Conservation (phyloP, 345 rosid genomes). For the Salix dunnii region DNA sequence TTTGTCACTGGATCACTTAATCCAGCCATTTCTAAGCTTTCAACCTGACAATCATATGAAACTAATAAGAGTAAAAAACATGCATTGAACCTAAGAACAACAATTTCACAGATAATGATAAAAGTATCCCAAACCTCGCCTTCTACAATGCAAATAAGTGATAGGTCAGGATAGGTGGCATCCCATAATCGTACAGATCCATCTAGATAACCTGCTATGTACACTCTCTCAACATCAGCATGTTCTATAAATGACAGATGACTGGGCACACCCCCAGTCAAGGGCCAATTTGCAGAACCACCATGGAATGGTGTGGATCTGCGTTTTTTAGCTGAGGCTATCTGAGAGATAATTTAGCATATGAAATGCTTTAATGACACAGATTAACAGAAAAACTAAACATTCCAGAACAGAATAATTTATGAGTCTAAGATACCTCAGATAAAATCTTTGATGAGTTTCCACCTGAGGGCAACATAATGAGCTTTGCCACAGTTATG, state of each 20-base stretch:
- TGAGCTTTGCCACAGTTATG: conserved; percentile 52
- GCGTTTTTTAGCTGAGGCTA: conserved; percentile 23
- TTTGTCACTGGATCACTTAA: conserved; percentile 54
- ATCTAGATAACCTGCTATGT: conserved; percentile 78
- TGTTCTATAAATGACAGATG: conserved; percentile 41
- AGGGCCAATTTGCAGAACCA: conserved; percentile 57
- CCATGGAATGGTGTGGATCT: conserved; percentile 19
- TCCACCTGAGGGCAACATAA: conserved; percentile 30
- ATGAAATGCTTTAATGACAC: neutral
- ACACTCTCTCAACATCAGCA: conserved; percentile 58
- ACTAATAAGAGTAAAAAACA: neutral
- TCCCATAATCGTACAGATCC: conserved; percentile 83
- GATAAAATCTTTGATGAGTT: conserved; percentile 46
- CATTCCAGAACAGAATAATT: neutral
- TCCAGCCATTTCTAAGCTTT: conserved; percentile 33
- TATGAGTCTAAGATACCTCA: conserved; percentile 41
- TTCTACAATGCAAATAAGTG: conserved; percentile 48
- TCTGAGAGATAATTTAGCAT: conserved; percentile 16
- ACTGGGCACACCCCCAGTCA: conserved; percentile 76
- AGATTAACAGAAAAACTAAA: conserved; percentile 10
- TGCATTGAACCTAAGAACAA: neutral
- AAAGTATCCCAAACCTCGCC: conserved; percentile 44
- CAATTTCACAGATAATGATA: neutral
- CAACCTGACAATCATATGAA: conserved; percentile 37
- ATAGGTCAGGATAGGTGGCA: conserved; percentile 62